Base-by-base conservation (phyloP, 2,329 filamentous ascomycete species). In the Thelonectria olida region DNA sequence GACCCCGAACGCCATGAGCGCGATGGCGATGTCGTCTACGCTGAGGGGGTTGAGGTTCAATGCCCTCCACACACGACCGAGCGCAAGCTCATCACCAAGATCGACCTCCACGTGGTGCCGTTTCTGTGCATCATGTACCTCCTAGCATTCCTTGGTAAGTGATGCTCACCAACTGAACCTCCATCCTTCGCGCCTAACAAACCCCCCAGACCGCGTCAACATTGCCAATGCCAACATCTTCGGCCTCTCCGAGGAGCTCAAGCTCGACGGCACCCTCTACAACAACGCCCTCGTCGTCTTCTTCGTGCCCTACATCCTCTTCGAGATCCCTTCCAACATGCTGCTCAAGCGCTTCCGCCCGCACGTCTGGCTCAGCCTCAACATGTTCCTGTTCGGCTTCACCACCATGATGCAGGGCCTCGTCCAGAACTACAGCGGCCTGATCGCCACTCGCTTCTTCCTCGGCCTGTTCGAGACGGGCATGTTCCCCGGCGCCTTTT, bases 351-450 rank as follows among this genome's bases (percentile, higher is more conserved):
- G 77, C 61, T 80, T 80, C 68, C 75, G 74, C 49, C 90, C 90
- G 2, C 84, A 89, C 63, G 78, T 91, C 48, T 93, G 90, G 92
- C 82, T 97, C 22, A 88, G 90, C 4, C 74, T 87, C 53, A 97
- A 94, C 80, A 97, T 97, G 90, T 91, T 95, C 66, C 79, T 87
- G 59, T 97, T 97, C 68, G 92, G 92, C 9, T 80, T 96, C 20
- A 85, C 90, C 44, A 92, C 90, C 19, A 82, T 92, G 36, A 85
- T 88, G 68, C 92, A 96, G 77, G 93, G 93, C 1, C 78, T 97
- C 7, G 90, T 93, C 3, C 81, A 87, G 61, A 96, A 87, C 72
- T 97, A 94, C 78, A 80, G 83, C 39, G 92, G 93, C 1, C 81
- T 97, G 15, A 83, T 97, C 50, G 84, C 88, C 0, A 93, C 92